These are phyloP conservation scores for Pugionium dolabratum DNA, from an alignment of 345 rosid genomes.

Conservation along the genomic window DNA sequence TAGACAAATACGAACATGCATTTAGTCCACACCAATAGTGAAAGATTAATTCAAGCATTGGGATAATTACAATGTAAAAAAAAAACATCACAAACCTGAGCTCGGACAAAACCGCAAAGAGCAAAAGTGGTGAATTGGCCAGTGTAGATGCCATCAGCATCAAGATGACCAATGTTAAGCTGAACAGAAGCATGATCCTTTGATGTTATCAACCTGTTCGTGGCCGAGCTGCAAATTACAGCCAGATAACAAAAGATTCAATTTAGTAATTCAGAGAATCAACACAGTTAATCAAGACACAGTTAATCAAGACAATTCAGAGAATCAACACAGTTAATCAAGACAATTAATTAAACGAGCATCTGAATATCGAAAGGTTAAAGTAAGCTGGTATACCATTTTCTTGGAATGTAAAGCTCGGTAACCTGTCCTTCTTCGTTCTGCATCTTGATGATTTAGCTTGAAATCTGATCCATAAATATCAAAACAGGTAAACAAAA, in stretches of 20 bases:
- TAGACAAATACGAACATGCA: neutral
- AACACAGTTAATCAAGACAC: too few species aligned
- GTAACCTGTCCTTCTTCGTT: slow-evolving; percentile 88
- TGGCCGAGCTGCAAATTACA: slow-evolving; percentile 56
- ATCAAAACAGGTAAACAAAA: too few species aligned
- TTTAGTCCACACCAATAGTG: neutral
- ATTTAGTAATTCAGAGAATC: neutral
- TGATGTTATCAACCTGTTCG: slow-evolving; percentile 69
- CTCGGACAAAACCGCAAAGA: slow-evolving; percentile 67
- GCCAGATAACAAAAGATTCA: neutral
- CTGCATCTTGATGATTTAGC: slow-evolving; percentile 60
- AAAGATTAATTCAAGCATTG: neutral
- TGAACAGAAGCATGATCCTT: slow-evolving; percentile 75
- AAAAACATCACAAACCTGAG: slow-evolving; percentile 49
- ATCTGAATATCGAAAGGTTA: neutral
- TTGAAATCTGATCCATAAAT: slow-evolving; percentile 11
- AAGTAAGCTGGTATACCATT: slow-evolving; percentile 49
- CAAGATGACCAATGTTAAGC: slow-evolving; percentile 67
- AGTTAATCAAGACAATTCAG: neutral
- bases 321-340: neutral
- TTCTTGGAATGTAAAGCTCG: slow-evolving; percentile 92
- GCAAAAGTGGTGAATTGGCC: slow-evolving; percentile 63
- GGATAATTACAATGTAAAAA: neutral
- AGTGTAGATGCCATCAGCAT: slow-evolving; percentile 55
- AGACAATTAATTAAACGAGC: neutral